These are phyloP conservation scores for Taphrina flavorubra DNA, from an alignment of 1,139 yeast species.

Conservation along the genomic window DNA sequence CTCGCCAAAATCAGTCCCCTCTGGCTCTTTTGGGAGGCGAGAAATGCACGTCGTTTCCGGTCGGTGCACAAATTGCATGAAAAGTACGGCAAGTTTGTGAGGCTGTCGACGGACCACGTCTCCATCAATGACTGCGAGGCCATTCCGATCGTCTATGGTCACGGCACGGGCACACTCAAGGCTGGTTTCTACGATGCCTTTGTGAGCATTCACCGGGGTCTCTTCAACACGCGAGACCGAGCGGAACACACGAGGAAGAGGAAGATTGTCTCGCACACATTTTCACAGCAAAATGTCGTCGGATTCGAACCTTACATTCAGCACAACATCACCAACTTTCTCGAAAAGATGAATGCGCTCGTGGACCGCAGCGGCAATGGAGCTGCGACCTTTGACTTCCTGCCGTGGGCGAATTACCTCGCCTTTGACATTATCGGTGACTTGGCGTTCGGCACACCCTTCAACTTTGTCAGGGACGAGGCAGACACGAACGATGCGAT, in stretches of 20 bases:
- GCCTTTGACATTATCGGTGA: constrained; percentile 41
- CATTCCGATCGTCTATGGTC: constrained; percentile 36
- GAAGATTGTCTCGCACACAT: constrained; percentile 31
- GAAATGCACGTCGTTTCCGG: constrained; percentile 13
- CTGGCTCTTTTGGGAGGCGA: constrained; percentile 38
- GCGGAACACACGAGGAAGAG: constrained; percentile 41
- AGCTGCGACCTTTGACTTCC: constrained; percentile 18
- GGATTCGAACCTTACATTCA: constrained; percentile 37
- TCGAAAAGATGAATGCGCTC: constrained; percentile 25
- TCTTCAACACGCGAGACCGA: constrained; percentile 38
- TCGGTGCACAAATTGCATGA: constrained; percentile 25
- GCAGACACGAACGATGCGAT: constrained; percentile 34
- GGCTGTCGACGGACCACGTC: constrained; percentile 35
- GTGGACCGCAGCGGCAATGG: constrained; percentile 12
- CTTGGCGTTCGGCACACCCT: constrained; percentile 39
- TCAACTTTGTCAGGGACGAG: constrained; percentile 27
- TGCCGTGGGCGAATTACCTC: constrained; percentile 39
- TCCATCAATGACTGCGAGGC: constrained; percentile 38
- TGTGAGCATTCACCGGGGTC: constrained; percentile 34
- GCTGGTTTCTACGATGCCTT: constrained; percentile 37
- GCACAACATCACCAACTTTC: constrained; percentile 21
- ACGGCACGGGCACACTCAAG: constrained; percentile 36
- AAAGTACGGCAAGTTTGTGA: constrained; percentile 35
- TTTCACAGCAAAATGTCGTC: constrained; percentile 32
- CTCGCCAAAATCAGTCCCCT: constrained; percentile 32